Evolutionary conservation across 768 basidiomycete species (phyloP).

Genomic region (Amanita polypyramis): DNA sequence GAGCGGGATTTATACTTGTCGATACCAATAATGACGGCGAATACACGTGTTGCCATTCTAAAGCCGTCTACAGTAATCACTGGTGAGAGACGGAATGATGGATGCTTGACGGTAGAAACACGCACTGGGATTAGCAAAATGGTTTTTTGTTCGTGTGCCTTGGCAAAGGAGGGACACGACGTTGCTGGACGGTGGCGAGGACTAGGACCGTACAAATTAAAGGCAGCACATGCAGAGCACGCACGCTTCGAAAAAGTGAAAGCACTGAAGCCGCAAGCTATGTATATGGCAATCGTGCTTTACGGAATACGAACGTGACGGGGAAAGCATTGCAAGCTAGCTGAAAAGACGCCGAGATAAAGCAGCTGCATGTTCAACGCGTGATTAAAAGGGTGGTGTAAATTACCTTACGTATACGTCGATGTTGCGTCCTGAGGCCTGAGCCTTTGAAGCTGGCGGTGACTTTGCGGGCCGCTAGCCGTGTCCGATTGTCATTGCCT

Average conservation of each 20-base stretch:
- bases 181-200: not conserved
- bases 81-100: not conserved
- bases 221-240: not conserved
- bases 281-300: constrained; percentile 1
- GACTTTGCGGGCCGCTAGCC: not conserved
- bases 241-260: not conserved
- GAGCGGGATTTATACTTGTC: constrained; percentile 55
- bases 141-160: not conserved
- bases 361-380: not conserved
- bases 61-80: not conserved
- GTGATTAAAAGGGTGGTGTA: not conserved
- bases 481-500: not conserved
- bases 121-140: not conserved
- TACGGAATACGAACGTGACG: not conserved
- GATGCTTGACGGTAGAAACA: not conserved
- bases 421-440: too few species aligned
- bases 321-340: not conserved
- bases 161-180: not conserved
- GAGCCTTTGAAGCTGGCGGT: too few species aligned
- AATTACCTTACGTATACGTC: not conserved
- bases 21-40: constrained; percentile 60
- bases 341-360: not conserved
- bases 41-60: constrained; percentile 31
- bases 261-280: constrained; percentile 1
- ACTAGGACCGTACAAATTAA: not conserved